Base-by-base conservation (phyloP, 352 stramenopile genomes). In the Globisporangium carolinianum region DNA sequence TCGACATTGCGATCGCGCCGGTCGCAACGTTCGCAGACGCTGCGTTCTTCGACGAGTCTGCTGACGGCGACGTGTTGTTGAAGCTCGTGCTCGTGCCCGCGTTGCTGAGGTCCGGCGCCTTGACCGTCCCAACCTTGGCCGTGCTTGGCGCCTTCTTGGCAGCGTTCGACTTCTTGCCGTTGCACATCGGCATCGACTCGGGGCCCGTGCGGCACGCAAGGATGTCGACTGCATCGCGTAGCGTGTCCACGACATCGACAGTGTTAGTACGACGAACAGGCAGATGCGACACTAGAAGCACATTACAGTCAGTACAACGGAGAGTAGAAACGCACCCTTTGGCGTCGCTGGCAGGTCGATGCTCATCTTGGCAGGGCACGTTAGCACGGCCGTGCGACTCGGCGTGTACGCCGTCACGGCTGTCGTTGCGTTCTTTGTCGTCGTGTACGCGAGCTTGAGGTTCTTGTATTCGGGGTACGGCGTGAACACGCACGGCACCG, bases 381-480 rank as follows among this genome's bases (percentile, higher is more conserved):
- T 66, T 7, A 84, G 57, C 35, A 81, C 76, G 18, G 56, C 54
- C 32, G 60, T 60, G 24, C 73, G 71, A 53, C 45, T 56, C 2
- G 76, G 67, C 15, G 38, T 71, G 65, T 69, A 92, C 45, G 65
- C 39, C 43, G 47, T 84, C 18, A 43, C 39, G 39, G 7, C 39
- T 32, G 88, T 38, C 0, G 73, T 85, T 38, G 81, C 89, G n/a
- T 65, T 65, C 52, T 69, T 70, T 0, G 81, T 91, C 0, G 70
- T 83, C 6, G 76, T 86, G 74, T 87, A 93, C n/a, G 79, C 79
- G 45, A 69, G 71, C 62, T 88, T 87, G 41, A 93, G 71, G 63
- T 82, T 81, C 5, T 77, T 65, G 54, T 79, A 89, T 65, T 93
- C 79, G 5, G 83, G 83, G 57, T 91, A 89, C 17, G 76, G 76